Conservation (phyloP, 2,329 filamentous ascomycete genomes). For the Blastomyces percursus region DNA sequence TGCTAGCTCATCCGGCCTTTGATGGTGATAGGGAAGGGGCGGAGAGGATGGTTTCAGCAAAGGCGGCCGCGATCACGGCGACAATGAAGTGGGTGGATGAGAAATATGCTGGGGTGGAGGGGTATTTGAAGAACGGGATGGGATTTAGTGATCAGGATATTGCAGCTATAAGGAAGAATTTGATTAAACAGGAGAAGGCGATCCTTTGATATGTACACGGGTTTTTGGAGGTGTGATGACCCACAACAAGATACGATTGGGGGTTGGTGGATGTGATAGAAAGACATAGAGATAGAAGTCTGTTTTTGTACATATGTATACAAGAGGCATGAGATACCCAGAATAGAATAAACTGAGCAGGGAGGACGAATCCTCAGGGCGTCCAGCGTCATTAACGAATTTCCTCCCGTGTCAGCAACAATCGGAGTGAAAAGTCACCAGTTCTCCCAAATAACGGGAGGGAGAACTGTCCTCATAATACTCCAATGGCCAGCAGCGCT, state of each 20-base stretch:
- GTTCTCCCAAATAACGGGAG: constrained; percentile 68
- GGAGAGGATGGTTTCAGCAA: constrained; percentile 35
- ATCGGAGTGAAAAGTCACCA: constrained; percentile 48
- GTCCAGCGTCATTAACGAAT: neutral
- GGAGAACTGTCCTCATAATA: constrained; percentile 80
- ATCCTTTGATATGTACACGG: constrained; percentile 5
- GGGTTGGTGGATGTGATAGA: constrained; percentile 4
- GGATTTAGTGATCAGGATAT: constrained; percentile 48
- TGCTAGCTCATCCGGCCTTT: constrained; percentile 41
- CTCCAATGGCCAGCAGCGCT: constrained; percentile 79
- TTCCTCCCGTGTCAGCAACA: neutral
- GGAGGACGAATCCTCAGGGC: neutral
- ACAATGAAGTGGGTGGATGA: constrained; percentile 45
- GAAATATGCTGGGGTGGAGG: constrained; percentile 53
- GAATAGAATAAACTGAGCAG: neutral
- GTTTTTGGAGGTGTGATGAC: neutral
- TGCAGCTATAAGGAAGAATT: constrained; percentile 36
- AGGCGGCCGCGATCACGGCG: constrained; percentile 42
- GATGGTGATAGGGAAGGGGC: constrained; percentile 36
- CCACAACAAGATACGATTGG: neutral
- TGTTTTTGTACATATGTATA: constrained; percentile 2
- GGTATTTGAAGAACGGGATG: constrained; percentile 50
- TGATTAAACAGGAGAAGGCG: constrained; percentile 31
- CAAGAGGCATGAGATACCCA: constrained; percentile 2
- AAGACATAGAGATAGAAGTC: neutral